Evolutionary conservation across 2,329 filamentous ascomycete species (phyloP), one percentile per base, ranked within the genome.

Genomic region (Ophiocordyceps robertsii): DNA sequence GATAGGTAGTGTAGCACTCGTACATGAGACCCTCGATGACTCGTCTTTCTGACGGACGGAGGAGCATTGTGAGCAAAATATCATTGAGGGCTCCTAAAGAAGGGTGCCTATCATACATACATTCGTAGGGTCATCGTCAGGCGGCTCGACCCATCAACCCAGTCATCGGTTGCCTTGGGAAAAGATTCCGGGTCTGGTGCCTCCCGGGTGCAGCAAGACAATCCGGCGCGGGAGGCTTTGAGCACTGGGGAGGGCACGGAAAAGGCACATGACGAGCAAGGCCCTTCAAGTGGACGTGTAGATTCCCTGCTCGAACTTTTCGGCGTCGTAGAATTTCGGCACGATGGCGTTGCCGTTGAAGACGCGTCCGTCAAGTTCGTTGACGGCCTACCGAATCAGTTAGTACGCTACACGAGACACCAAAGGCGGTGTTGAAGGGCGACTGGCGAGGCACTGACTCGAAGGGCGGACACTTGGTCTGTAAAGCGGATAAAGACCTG

Each of bases 401-500:
- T 11, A 32, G 33, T 3, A 19, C 33, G 6, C 3, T 11, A 6
- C 14, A 6, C 16, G 14, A 16, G 14, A 14, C 3, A 2, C 6
- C 5, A 4, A 2, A 38, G 12, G 16, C 19, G 3, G 14, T 27
- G 13, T n/a, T n/a, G 11, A 16, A 33, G 27, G n/a, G 30, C 30
- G 43, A 31, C 19, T 38, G 10, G 37, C 37, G 16, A 30, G 24
- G 9, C 37, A 73, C 80, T 66, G 70, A 89, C 85, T 52, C 88
- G 75, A 44, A 96, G 64, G 13, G 88, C 92, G 38, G 84, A 92
- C 42, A 96, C 69, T 53, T 82, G 77, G 50, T 83, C 84, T 2
- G 85, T 90, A 57, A 96, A 98, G 59, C 93, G 86, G 60, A 98
- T 87, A 60, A 95, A 96, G 5, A 98, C 92, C 42, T 79, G 76